A percentile compares a stretch with the other conserved stretches of the same genome.
Conservation (phyloP, 108 stramenopile species). For the Cylindrotheca fusiformis region DNA sequence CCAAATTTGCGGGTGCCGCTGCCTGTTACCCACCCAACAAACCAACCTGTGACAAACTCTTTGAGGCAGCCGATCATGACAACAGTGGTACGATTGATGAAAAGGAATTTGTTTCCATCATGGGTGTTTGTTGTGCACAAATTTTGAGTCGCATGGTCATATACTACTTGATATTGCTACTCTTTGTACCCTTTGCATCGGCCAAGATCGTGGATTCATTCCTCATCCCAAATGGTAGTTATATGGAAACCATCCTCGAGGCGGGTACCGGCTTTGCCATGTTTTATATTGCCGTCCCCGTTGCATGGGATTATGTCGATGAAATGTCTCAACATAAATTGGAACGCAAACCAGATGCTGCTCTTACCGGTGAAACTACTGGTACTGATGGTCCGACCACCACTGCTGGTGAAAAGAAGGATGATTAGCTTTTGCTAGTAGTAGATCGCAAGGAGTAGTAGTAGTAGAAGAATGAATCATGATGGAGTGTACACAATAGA, state of each 20-base stretch:
- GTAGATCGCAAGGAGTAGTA: too few species aligned
- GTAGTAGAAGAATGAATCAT: too few species aligned
- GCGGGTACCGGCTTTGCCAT: constrained; percentile 13
- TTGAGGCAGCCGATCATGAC: constrained; percentile 44
- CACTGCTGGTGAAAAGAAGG: too few species aligned
- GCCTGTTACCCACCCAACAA: constrained; percentile 30
- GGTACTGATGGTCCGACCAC: too few species aligned
- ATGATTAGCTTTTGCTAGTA: too few species aligned
- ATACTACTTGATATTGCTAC: constrained; percentile 40
- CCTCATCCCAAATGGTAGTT: constrained; percentile 15
- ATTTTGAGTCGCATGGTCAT: constrained; percentile 35
- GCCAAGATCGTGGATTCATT: constrained; percentile 8
- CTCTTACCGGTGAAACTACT: neutral
- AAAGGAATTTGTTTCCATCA: constrained; percentile 40
- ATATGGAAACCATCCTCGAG: constrained; percentile 21
- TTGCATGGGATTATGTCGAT: constrained; percentile 40
- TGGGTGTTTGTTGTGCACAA: constrained; percentile 38
- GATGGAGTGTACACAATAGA: too few species aligned
- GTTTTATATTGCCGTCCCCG: constrained; percentile 35
- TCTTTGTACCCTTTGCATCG: constrained; percentile 41
- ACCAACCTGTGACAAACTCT: constrained; percentile 38
- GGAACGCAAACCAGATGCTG: constrained; percentile 1
- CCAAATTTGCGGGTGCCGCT: neutral
- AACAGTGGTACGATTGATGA: constrained; percentile 43
- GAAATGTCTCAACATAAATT: constrained; percentile 13